Evolutionary conservation across 2,329 filamentous ascomycete species (phyloP), one percentile per base, ranked within the genome.

Genomic region (Penicillium griseofulvum): DNA sequence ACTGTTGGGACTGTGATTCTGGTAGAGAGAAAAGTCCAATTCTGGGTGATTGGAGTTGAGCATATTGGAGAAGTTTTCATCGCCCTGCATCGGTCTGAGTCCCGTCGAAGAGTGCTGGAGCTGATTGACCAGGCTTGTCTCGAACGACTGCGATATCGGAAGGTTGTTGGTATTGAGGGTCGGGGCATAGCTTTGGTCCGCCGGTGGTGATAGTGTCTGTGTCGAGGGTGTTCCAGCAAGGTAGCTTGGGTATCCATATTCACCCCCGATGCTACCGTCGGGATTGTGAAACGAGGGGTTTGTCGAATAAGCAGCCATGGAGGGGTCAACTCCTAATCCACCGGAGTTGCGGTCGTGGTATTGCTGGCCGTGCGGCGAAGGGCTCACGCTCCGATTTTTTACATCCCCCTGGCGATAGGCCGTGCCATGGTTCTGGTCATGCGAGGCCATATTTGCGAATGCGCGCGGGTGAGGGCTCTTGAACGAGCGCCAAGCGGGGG

Each of bases 311-410:
- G 69, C 54, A 17, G 69, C 64, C 59, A 73, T 64, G 33, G 75
- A 71, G 42, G 72, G 65, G 57, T 76, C 71, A 39, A 77, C 56
- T 46, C 68, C 68, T 52, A 74, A 64, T 10, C 70, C 48, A 34
- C 48, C 61, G 24, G 67, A 49, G 43, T 66, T 61, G 33, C 65
- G 63, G 52, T 73, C 67, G 33, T 74, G 68, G 64, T 73, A 76
- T 36, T 66, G 67, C n/a, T 75, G 74, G 46, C 66, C 69, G 63
- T 74, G 75, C 42, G 70, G 65, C 46, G 75, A 76, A 52, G 72
- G 73, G 68, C 76, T 78, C 65, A 76, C 66, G 58, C 71, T 72
- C 59, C 72, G 74, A 66, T 65, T 70, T 56, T 73, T 70, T 64
- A 71, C 65, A 52, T 68, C 68, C 43, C 61, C 68, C 11, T 72